A percentile compares a stretch with the other conserved stretches of the same genome.
Evolutionary conservation across 1,284 basidiomycete species (phyloP).

Genomic region (Inonotus hispidus): DNA sequence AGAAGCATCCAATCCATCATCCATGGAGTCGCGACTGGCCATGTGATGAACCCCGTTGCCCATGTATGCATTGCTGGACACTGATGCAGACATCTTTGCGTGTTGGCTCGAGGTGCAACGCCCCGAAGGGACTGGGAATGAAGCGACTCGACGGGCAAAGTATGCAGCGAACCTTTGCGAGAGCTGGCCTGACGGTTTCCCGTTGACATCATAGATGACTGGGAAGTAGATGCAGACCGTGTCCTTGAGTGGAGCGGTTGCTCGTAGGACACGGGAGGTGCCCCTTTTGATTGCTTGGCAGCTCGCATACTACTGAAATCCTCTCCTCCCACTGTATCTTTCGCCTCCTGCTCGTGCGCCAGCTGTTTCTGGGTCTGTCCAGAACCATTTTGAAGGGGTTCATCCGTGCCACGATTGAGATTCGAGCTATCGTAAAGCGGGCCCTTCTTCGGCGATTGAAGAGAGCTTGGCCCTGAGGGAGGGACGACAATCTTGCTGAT

Average conservation of each 20-base stretch:
- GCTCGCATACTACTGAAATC: constrained; percentile 6
- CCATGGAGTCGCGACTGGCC: constrained; percentile 57
- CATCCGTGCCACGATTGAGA: constrained; percentile 2
- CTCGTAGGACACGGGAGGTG: constrained; percentile 16
- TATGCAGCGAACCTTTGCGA: constrained; percentile 13
- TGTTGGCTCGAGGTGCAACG: not conserved
- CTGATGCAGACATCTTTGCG: constrained; percentile 8
- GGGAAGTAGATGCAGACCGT: constrained; percentile 14
- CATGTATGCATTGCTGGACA: not conserved
- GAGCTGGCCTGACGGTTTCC: constrained; percentile 4
- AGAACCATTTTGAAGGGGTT: not conserved
- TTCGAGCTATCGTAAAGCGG: constrained; percentile 12
- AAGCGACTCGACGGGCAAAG: constrained; percentile 9
- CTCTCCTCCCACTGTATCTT: not conserved
- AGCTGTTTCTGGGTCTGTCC: not conserved
- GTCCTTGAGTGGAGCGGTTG: constrained; percentile 4
- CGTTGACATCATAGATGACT: constrained; percentile 9
- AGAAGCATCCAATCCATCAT: constrained; percentile 65
- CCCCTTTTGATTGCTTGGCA: constrained; percentile 9
- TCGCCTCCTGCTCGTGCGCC: not conserved
- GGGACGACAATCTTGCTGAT: constrained; percentile 28
- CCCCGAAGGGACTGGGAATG: constrained; percentile 13
- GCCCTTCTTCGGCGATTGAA: constrained; percentile 3
- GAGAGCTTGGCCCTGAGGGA: constrained; percentile 7
- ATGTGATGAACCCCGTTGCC: not conserved